Conservation (phyloP, 768 basidiomycete genomes). For the Pulveroboletus sp. region DNA sequence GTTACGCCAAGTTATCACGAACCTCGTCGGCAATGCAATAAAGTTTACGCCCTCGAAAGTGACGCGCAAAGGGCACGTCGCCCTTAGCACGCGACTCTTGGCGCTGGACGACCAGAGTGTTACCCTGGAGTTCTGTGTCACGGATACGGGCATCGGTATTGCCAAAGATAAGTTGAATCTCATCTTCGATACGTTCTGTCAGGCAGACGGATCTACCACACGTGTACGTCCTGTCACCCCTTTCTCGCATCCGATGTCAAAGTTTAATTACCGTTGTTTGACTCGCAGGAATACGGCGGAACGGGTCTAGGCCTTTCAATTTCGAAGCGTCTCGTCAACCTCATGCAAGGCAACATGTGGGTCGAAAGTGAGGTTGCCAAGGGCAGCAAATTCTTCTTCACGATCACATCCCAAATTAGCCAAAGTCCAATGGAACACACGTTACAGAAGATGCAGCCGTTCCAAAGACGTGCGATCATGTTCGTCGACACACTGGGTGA, state of each 20-base stretch:
- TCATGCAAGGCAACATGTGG: conserved; percentile 99
- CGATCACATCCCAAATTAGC: conserved; percentile 83
- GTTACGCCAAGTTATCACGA: conserved; percentile 92
- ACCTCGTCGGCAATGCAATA: conserved; percentile 93
- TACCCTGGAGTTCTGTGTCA: conserved; percentile 94
- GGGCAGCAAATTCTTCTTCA: conserved; percentile 96
- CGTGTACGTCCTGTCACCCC: conserved; percentile 49
- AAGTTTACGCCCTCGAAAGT: conserved; percentile 90
- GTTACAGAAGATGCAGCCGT: conserved; percentile 79
- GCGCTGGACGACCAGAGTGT: conserved; percentile 80
- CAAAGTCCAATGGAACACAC: conserved; percentile 71
- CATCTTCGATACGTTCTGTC: conserved; percentile 99
- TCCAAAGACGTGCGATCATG: conserved; percentile 83
- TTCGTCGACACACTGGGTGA: conserved; percentile 87
- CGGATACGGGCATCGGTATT: conserved; percentile 98
- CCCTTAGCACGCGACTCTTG: conserved; percentile 79
- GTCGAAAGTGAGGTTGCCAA: conserved; percentile 92
- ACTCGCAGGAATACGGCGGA: conserved; percentile 85
- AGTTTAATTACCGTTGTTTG: conserved; percentile 15
- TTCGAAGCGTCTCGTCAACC: conserved; percentile 92
- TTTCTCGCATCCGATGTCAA: conserved; percentile 7
- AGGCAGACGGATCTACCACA: conserved; percentile 98
- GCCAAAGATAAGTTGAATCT: conserved; percentile 97
- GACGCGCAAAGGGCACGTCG: conserved; percentile 82
- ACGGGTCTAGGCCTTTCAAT: conserved; percentile 96